Evolutionary conservation across 768 basidiomycete species (phyloP).

Genomic region (Lactifluus rugatus): DNA sequence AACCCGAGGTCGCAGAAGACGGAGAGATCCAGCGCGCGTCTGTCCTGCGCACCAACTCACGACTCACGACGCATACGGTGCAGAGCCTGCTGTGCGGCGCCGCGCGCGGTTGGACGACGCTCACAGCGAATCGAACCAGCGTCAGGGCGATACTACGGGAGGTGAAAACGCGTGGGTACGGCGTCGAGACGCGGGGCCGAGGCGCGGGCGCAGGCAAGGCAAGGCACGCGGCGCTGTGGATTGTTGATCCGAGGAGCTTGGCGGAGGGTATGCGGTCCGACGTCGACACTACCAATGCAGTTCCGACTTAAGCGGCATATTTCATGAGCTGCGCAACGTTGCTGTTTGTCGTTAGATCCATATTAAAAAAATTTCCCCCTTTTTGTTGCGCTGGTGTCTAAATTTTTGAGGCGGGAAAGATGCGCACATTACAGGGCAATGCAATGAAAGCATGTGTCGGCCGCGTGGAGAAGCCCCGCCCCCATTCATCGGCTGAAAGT

Average conservation of each 20-base stretch:
- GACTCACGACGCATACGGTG: conserved; percentile 69
- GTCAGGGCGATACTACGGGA: conserved; percentile 66
- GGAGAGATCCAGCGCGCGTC: conserved; percentile 43
- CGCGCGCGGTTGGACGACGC: conserved; percentile 65
- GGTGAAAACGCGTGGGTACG: conserved; percentile 35
- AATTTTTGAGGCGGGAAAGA: too few species aligned
- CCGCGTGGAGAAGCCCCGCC: background rate
- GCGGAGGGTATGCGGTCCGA: conserved; percentile 48
- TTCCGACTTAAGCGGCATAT: background rate
- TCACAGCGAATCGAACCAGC: conserved; percentile 77
- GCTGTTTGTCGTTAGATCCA: background rate
- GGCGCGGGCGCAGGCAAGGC: conserved; percentile 5
- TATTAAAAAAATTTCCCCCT: background rate
- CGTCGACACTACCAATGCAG: conserved; percentile 19
- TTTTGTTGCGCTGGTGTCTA: background rate
- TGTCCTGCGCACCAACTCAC: conserved; percentile 45
- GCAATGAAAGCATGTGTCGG: background rate
- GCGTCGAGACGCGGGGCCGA: conserved; percentile 2
- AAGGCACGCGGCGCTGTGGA: conserved; percentile 45
- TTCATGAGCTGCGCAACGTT: background rate
- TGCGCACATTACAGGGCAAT: too few species aligned
- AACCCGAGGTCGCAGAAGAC: conserved; percentile 5
- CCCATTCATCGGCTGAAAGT: background rate
- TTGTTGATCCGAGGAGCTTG: conserved; percentile 71
- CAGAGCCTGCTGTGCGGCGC: conserved; percentile 65